Evolutionary conservation across 2,329 filamentous ascomycete species (phyloP).

Genomic region (Albifimbria verrucaria): DNA sequence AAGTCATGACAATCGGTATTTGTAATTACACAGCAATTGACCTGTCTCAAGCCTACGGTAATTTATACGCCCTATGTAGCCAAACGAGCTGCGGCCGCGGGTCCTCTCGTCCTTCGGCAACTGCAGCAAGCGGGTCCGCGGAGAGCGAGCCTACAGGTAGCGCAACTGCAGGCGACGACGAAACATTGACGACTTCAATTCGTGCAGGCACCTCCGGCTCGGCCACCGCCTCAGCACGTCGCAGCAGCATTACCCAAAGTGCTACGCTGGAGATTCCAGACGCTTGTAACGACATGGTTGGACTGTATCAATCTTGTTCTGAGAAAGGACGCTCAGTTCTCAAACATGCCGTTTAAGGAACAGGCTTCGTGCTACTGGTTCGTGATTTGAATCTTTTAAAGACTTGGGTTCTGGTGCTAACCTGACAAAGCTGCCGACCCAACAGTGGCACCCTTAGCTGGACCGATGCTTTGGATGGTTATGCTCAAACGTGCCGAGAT

Average conservation of each 20-base stretch:
- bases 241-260: conserved; percentile 11
- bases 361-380: conserved; percentile 32
- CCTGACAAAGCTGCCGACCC: conserved; percentile 17
- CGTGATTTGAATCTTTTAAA: conserved; percentile 5
- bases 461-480: conserved; percentile 26
- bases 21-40: conserved; percentile 8
- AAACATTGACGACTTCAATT: not conserved
- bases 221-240: too few species aligned
- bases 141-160: too few species aligned
- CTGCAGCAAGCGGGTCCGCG: too few species aligned
- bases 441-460: conserved; percentile 15
- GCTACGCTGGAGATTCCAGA: conserved; percentile 14
- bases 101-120: not conserved
- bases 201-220: too few species aligned
- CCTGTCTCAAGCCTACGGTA: conserved; percentile 17
- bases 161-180: not conserved
- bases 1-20: not conserved
- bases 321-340: conserved; percentile 18
- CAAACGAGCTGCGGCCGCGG: conserved; percentile 1
- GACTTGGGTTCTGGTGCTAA: conserved; percentile 8
- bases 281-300: conserved; percentile 23
- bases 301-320: conserved; percentile 23
- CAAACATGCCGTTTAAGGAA: conserved; percentile 17
- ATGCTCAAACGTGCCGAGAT: conserved; percentile 24
- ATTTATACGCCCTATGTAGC: conserved; percentile 20